Conservation (phyloP, 2,329 filamentous ascomycete species). For the Rosellinia necatrix region DNA sequence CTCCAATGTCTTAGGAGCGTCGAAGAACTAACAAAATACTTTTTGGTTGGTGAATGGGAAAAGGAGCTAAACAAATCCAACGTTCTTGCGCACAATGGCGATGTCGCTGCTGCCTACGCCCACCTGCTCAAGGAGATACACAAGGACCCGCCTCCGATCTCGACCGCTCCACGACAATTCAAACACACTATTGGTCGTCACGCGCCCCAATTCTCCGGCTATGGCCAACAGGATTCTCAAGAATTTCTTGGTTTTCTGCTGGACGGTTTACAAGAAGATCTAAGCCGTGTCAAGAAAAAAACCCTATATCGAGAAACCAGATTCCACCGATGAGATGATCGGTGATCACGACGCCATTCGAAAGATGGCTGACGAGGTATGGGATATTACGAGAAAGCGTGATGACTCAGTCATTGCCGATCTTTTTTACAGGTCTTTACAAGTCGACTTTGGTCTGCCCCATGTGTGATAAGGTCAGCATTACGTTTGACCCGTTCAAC, state of each 20-base stretch:
- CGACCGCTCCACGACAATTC: constrained; percentile 79
- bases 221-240: constrained; percentile 95
- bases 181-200: constrained; percentile 81
- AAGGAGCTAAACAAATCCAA: constrained; percentile 85
- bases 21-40: constrained; percentile 91
- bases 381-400: constrained; percentile 87
- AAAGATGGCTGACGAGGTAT: constrained; percentile 84
- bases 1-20: constrained; percentile 93
- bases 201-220: constrained; percentile 86
- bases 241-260: constrained; percentile 95
- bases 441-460: constrained; percentile 96
- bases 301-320: constrained; percentile 95
- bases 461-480: constrained; percentile 90
- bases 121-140: constrained; percentile 79
- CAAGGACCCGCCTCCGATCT: constrained; percentile 65
- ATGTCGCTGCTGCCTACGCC: constrained; percentile 85
- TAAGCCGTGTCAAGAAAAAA: constrained; percentile 94
- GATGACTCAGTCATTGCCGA: constrained; percentile 97
- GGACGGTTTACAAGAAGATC: constrained; percentile 91
- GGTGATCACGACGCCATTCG: constrained; percentile 78
- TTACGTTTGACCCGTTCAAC: constrained; percentile 98
- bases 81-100: constrained; percentile 81
- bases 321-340: constrained; percentile 96
- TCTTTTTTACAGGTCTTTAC: constrained; percentile 95
- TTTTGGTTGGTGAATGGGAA: constrained; percentile 74